Percentiles rank a stretch among this genome's conserved stretches.
Conservation (phyloP, 2,329 filamentous ascomycete species). For the Cordyceps cicadae region DNA sequence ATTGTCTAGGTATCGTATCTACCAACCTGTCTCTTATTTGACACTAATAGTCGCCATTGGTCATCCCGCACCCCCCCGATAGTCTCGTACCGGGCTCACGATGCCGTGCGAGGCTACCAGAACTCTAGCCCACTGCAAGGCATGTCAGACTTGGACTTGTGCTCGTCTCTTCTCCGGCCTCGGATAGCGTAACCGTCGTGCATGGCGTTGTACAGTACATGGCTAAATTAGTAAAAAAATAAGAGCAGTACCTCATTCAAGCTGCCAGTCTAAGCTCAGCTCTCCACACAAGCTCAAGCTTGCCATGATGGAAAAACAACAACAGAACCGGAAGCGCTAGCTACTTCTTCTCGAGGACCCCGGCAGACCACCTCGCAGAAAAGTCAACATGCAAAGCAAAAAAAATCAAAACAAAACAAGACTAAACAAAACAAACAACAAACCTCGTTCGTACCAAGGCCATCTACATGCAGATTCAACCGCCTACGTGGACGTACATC, state of each 20-base stretch:
- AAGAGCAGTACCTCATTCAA: no score
- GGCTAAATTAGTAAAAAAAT: no score
- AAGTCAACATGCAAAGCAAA: no score
- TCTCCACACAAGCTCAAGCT: no score
- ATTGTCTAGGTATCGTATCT: no score
- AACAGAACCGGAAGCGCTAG: neutral
- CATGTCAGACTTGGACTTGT: neutral
- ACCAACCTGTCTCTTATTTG: no score
- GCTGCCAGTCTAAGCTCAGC: neutral
- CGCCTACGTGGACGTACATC: neutral
- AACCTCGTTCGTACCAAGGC: neutral
- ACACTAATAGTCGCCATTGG: no score
- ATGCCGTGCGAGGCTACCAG: no score
- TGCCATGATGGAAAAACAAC: neutral
- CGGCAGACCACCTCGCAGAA: neutral
- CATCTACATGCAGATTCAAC: neutral
- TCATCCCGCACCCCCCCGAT: neutral
- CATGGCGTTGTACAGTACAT: neutral
- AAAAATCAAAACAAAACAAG: neutral
- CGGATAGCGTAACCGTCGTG: neutral
- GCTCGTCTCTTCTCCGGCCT: neutral
- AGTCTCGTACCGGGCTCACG: neutral
- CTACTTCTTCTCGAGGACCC: no score
- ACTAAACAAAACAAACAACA: neutral
- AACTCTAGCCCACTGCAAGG: no score